A percentile compares a stretch with the other conserved stretches of the same genome.
Evolutionary conservation across 2,329 filamentous ascomycete genomes (phyloP).

Genomic region (Orbilia oligospora): DNA sequence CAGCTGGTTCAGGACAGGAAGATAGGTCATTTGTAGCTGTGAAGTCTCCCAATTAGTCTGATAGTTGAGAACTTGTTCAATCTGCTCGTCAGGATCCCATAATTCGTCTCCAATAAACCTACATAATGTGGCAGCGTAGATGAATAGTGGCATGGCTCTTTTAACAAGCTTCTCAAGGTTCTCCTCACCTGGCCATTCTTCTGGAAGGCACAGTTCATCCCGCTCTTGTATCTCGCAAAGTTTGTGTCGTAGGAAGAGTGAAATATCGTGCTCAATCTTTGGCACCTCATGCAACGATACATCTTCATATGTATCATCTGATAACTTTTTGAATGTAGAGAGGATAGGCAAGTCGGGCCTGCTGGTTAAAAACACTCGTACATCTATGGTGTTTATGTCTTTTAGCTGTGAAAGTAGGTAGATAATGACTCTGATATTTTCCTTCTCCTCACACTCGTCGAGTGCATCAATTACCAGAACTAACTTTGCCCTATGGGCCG

Average conservation of each 20-base stretch:
- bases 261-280: conserved; percentile 64
- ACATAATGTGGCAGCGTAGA: conserved; percentile 64
- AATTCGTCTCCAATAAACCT: conserved; percentile 61
- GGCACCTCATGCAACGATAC: conserved; percentile 40
- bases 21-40: conserved; percentile 23
- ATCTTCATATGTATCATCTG: conserved; percentile 42
- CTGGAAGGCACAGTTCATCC: background rate
- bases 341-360: conserved; percentile 62
- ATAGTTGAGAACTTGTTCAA: conserved; percentile 17
- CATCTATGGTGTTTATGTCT: conserved; percentile 49
- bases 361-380: conserved; percentile 61
- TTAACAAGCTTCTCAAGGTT: conserved; percentile 58
- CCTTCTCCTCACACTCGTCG: conserved; percentile 64
- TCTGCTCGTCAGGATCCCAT: conserved; percentile 23
- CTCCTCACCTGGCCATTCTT: conserved; percentile 61
- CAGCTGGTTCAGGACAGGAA: conserved; percentile 22
- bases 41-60: background rate
- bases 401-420: conserved; percentile 55
- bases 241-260: conserved; percentile 60
- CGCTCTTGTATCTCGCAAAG: conserved; percentile 52
- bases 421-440: conserved; percentile 61
- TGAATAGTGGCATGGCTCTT: conserved; percentile 63
- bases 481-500: background rate
- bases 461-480: conserved; percentile 65
- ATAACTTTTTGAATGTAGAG: conserved; percentile 54